Evolutionary conservation across 164 flowering plant genomes (phyloP), one percentile per base, ranked within the genome.

Genomic region (Buxus sempervirens): DNA sequence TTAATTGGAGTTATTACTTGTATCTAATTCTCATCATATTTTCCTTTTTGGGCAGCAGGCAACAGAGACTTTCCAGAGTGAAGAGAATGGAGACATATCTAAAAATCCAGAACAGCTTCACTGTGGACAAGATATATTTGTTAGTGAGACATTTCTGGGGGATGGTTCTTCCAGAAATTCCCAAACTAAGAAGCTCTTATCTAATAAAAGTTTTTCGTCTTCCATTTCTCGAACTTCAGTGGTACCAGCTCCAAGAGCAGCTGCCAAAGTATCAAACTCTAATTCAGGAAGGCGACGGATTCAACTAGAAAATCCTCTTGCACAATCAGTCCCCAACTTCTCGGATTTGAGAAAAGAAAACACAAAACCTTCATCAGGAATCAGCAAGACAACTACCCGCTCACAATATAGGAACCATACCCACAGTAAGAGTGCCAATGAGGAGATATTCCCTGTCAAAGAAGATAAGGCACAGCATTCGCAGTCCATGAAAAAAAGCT

Each of bases 251-350:
- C 80, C 91, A 58, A 81, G 86, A 13, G 82, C 89, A 56, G 73
- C 96, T 63, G 62, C 49, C 41, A 92, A 86, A 80, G 64, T 78
- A 68, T 77, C 92, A 57, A 81, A 77, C 59, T 58, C 82, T 21
- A 68, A 65, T 73, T 69, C 89, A 64, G 93, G 83, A 38, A 82
- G 82, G 73, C 84, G 95, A 72, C 83, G 87, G 72, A 42, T 68
- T 5, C 91, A 77, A 60, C 72, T 75, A 51, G 99, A 90, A 75
- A 87, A 85, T 81, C 87, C 89, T 66, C 90, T 92, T 68, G 90
- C 86, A 22, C 97, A 90, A 72, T 95, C 99, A 1, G 97, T 95
- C 73, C 99, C 99, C 14, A 89, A 87, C 78, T 90, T 92, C 72
- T 87, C 93, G 72, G 97, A 95, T 73, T 70, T 92, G 26, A 83